phyloP scores from a whole-genome alignment of 805 yeast genomes.

The Candida nemodendra region DNA sequence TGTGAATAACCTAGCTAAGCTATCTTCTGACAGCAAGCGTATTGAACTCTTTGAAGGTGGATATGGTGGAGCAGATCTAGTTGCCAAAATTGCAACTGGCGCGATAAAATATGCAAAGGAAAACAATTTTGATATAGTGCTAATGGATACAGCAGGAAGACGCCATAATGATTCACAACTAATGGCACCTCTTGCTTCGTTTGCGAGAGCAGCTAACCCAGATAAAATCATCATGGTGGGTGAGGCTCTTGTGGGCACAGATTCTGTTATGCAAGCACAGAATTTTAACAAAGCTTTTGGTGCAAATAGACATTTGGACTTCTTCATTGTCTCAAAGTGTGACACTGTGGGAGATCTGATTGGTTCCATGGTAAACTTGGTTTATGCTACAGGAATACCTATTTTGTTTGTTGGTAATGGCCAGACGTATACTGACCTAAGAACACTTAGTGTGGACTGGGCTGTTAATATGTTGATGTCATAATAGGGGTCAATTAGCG shows the following conservation, averaged over 20 bases:
- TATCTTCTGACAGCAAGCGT: slow-evolving; percentile 46
- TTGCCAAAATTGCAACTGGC: slow-evolving; percentile 87
- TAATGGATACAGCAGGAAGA: slow-evolving; percentile 97
- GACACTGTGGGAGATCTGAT: slow-evolving; percentile 97
- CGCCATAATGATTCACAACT: slow-evolving; percentile 91
- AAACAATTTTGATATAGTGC: slow-evolving; percentile 74
- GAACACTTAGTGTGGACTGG: slow-evolving; percentile 87
- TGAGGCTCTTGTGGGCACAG: slow-evolving; percentile 96
- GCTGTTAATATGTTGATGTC: slow-evolving; percentile 84
- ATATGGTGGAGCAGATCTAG: slow-evolving; percentile 93
- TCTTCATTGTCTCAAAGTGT: slow-evolving; percentile 89
- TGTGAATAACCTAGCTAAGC: slow-evolving; percentile 74
- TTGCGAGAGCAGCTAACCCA: slow-evolving; percentile 93
- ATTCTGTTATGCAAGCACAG: slow-evolving; percentile 91
- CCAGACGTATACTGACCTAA: slow-evolving; percentile 91
- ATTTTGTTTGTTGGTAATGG: slow-evolving; percentile 95
- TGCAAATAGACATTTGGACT: slow-evolving; percentile 73
- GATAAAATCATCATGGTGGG: slow-evolving; percentile 98
- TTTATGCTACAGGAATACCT: slow-evolving; percentile 92
- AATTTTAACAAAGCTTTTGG: slow-evolving; percentile 95
- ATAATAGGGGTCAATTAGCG: no score
- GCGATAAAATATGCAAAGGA: slow-evolving; percentile 79
- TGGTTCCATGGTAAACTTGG: slow-evolving; percentile 97
- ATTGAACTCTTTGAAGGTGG: slow-evolving; percentile 92
- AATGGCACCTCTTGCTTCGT: slow-evolving; percentile 93